Evolutionary conservation across 371 early-diverging fungal genomes (phyloP).

Genomic region (Actinomortierella wolfii): DNA sequence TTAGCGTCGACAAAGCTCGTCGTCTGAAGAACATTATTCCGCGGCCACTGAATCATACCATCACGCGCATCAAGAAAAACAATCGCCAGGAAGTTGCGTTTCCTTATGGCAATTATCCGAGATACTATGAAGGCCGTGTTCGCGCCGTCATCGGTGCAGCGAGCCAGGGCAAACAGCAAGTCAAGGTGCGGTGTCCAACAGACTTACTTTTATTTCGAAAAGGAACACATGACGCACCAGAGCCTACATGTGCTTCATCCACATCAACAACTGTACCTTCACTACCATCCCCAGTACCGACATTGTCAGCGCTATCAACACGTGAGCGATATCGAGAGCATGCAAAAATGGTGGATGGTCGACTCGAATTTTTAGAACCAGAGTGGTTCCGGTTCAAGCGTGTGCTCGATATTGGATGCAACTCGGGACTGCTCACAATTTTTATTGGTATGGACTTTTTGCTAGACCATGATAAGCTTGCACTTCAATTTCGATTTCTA

Average conservation of each 20-base stretch:
- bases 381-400: constrained; percentile 59
- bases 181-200: neutral
- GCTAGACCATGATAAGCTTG: constrained; percentile 12
- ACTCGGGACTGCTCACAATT: constrained; percentile 73
- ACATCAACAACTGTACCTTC: neutral
- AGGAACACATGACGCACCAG: neutral
- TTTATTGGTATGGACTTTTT: constrained; percentile 52
- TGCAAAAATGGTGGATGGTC: constrained; percentile 58
- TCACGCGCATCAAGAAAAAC: neutral
- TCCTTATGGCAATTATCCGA: constrained; percentile 41
- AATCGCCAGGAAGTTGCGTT: constrained; percentile 9
- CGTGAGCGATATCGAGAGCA: constrained; percentile 7
- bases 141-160: constrained; percentile 11
- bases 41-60: too few species aligned
- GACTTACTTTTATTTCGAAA: neutral
- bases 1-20: too few species aligned
- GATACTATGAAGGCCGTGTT: constrained; percentile 26
- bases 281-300: neutral
- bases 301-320: neutral
- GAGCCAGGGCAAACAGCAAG: too few species aligned
- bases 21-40: too few species aligned
- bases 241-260: neutral
- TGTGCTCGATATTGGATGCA: constrained; percentile 89
- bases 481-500: too few species aligned
- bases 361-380: constrained; percentile 60